Evolutionary conservation across 2,329 filamentous ascomycete genomes (phyloP), one percentile per base, ranked within the genome.

Genomic region (Mycogone perniciosa): DNA sequence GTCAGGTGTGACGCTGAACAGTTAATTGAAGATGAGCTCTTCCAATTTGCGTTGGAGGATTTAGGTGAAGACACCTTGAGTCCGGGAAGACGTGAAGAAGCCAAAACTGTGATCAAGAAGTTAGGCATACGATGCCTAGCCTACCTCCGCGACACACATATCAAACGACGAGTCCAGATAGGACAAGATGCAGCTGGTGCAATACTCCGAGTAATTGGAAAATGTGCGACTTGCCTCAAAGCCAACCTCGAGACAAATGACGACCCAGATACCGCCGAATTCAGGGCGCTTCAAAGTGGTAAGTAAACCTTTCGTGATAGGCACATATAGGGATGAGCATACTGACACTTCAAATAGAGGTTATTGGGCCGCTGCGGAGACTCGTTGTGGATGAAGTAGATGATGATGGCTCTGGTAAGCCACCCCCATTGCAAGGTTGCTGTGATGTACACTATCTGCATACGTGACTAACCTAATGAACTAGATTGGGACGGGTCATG

Each of bases 381-480:
- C 65, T 85, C n/a, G 70, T 78, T 40, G 72, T 81, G 11, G 79
- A 82, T 44, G 76, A 81, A 53, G 61, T 79, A 50, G 79, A 82
- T 54, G 79, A 82, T 47, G 79, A 82, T 48, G 77, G 68, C 57
- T 81, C 79, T 57, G 79, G 79, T 80, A 77, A 69, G 77, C 76
- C 27, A 7, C 31, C 8, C 42, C 37, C 27, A 10, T 7, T 13
- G 26, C n/a, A 30, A 8, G 10, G 33, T n/a, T 20, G 33, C 11
- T 11, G 4, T 26, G 34, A 30, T 40, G 8, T 34, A 10, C n/a
- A 6, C 8, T 2, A 13, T 40, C n/a, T 3, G 20, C 20, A 20
- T 20, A 7, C 7, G 5, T 41, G 41, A 29, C 41, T 48, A 20
- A 48, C 35, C 54, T 63, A 54, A 62, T 57, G 49, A 46, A 57